These are phyloP conservation scores for Globisporangium takayamanum DNA, from an alignment of 352 stramenopile genomes.

Conservation along the genomic window DNA sequence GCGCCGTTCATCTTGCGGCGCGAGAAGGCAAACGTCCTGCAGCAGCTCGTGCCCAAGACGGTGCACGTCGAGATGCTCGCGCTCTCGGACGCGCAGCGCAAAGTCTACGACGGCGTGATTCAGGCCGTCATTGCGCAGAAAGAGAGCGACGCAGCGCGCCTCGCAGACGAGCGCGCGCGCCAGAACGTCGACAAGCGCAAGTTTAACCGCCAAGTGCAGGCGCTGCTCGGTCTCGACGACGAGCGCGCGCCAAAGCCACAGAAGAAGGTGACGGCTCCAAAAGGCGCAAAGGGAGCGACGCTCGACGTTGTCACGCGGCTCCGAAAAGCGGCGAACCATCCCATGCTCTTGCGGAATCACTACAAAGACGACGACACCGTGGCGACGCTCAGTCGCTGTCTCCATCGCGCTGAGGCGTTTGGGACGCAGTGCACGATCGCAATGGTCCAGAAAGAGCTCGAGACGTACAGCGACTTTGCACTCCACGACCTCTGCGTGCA, in stretches of 20 bases:
- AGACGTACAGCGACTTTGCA: conserved; percentile 94
- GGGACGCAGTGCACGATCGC: conserved; percentile 74
- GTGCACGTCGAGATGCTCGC: conserved; percentile 79
- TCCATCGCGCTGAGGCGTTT: conserved; percentile 82
- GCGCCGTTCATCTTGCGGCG: conserved; percentile 96
- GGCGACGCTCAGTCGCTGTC: conserved; percentile 67
- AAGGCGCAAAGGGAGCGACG: conserved; percentile 21
- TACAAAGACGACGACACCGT: conserved; percentile 69
- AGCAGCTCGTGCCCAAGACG: conserved; percentile 87
- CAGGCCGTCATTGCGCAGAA: conserved; percentile 64
- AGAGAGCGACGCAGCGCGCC: conserved; percentile 33
- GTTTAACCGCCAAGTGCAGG: conserved; percentile 33
- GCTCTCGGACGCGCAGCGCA: conserved; percentile 61
- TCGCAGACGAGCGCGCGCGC: conserved; percentile 42
- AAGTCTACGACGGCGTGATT: conserved; percentile 84
- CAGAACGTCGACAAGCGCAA: conserved; percentile 54
- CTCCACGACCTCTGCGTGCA: conserved; percentile 92
- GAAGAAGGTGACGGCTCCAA: conserved; percentile 1
- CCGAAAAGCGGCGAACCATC: conserved; percentile 97
- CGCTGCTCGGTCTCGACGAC: conserved; percentile 27
- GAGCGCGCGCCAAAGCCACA: not conserved
- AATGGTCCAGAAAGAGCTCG: conserved; percentile 90
- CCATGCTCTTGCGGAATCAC: conserved; percentile 89
- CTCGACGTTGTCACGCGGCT: conserved; percentile 92
- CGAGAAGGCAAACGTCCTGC: conserved; percentile 94